Evolutionary conservation across 768 basidiomycete species (phyloP).

Genomic region (Coprinopsis strossmayeri): DNA sequence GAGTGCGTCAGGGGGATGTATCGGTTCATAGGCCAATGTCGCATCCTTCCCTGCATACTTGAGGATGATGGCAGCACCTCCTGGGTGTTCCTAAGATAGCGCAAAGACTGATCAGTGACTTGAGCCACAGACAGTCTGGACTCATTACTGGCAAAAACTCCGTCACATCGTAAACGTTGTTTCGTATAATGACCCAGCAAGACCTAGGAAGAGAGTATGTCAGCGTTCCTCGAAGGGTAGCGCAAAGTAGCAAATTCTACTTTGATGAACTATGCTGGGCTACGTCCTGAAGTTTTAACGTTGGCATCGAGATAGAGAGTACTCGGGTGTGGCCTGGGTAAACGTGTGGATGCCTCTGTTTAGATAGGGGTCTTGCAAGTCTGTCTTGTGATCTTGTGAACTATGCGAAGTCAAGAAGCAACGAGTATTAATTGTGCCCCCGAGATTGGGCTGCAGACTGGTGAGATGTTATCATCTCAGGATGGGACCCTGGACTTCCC

Average conservation of each 20-base stretch:
- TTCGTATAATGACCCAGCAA: conserved; percentile 80
- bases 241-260: conserved; percentile 28
- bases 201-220: conserved; percentile 46
- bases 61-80: conserved; percentile 76
- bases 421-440: too few relatives aligned
- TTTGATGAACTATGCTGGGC: conserved; percentile 47
- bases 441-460: too few relatives aligned
- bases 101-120: background rate
- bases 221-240: too few relatives aligned
- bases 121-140: background rate
- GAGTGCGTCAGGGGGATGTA: conserved; percentile 81
- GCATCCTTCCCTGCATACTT: conserved; percentile 84
- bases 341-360: too few relatives aligned
- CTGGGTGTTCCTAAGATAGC: conserved; percentile 65
- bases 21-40: conserved; percentile 68
- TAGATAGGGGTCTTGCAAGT: too few relatives aligned
- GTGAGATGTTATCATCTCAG: too few relatives aligned
- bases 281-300: conserved; percentile 50
- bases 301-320: conserved; percentile 30
- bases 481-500: too few relatives aligned
- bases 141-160: conserved; percentile 58
- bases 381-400: conserved; percentile 1
- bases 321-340: too few relatives aligned
- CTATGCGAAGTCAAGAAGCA: too few relatives aligned
- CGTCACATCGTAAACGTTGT: conserved; percentile 83